Percentiles rank a stretch among this genome's conserved stretches.
These are phyloP conservation scores for Leavenworthia alabamica DNA, from an alignment of 345 rosid genomes.

Conservation along the genomic window DNA sequence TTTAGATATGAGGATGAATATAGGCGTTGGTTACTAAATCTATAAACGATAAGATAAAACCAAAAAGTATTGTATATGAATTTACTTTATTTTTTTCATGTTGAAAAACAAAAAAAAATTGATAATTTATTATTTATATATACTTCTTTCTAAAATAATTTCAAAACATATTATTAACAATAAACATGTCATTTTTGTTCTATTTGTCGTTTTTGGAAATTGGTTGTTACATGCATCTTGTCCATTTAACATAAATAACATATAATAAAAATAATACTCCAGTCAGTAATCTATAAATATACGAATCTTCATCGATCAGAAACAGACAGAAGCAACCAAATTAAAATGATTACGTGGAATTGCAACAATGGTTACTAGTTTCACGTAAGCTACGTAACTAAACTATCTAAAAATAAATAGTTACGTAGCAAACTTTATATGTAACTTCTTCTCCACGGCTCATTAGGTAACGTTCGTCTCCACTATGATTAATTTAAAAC, in stretches of 20 bases:
- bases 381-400: not conserved
- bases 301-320: not conserved
- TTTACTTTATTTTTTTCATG: too few species aligned
- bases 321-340: slow-evolving; percentile 8
- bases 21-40: too few species aligned
- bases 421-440: not conserved
- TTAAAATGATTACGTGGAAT: not conserved
- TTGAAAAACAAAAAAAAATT: too few species aligned
- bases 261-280: too few species aligned
- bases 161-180: too few species aligned
- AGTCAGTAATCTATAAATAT: not conserved
- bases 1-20: too few species aligned
- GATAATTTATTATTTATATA: too few species aligned
- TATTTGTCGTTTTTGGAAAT: not conserved
- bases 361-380: not conserved
- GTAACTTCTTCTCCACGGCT: not conserved
- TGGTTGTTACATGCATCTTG: not conserved
- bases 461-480: not conserved
- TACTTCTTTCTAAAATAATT: too few species aligned
- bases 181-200: not conserved
- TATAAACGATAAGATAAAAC: too few species aligned
- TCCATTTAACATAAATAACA: not conserved
- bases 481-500: not conserved
- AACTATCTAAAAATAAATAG: not conserved
- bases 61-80: too few species aligned